These are phyloP conservation scores for Trichoderma guizhouense DNA, from an alignment of 2,329 filamentous ascomycete genomes.

Conservation along the genomic window DNA sequence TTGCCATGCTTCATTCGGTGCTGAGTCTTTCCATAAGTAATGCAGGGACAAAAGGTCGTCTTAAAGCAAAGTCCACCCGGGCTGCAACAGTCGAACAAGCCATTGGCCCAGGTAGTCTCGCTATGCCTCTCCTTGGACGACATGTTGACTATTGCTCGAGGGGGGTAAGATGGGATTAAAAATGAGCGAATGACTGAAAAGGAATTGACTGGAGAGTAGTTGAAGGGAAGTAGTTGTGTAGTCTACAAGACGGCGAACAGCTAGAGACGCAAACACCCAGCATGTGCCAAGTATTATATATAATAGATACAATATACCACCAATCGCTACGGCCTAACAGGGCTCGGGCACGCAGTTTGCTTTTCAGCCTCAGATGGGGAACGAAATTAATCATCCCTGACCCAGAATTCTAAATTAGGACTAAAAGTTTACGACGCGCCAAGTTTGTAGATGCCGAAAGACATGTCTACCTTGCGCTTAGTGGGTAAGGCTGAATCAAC, in stretches of 20 bases:
- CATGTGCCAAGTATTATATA: background rate
- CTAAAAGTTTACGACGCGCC: background rate
- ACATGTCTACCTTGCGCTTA: background rate
- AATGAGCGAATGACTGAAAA: background rate
- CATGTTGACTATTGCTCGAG: background rate
- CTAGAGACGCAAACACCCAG: background rate
- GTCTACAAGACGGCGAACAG: background rate
- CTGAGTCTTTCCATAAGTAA: constrained; percentile 48
- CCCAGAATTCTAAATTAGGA: background rate
- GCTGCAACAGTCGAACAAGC: constrained; percentile 44
- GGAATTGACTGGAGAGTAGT: background rate
- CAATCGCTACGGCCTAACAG: background rate
- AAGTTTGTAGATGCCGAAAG: background rate
- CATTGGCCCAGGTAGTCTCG: constrained; percentile 35
- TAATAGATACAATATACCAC: background rate
- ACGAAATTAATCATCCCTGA: background rate
- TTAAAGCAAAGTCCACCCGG: constrained; percentile 44
- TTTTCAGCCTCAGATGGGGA: background rate
- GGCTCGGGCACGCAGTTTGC: background rate
- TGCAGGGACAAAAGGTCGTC: constrained; percentile 44
- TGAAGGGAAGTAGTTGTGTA: background rate
- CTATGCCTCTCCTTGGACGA: constrained; percentile 32
- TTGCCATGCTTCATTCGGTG: constrained; percentile 41
- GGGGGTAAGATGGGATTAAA: background rate
- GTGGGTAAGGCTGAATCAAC: background rate